phyloP scores from a whole-genome alignment of 768 basidiomycete genomes.

The Favolaschia claudopus region DNA sequence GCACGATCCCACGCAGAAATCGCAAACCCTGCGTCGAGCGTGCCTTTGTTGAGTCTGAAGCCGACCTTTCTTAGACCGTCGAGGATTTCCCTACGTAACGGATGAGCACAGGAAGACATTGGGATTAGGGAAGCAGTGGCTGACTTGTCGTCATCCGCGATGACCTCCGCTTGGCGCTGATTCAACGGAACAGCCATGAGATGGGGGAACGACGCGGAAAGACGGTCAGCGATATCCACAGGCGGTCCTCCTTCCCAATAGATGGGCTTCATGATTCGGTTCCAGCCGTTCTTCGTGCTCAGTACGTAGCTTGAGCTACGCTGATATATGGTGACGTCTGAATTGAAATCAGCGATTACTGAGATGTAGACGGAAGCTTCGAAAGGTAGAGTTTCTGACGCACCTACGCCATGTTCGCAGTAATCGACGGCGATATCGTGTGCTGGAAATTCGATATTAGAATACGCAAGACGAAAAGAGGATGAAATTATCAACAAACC shows the following conservation, averaged over 20 bases:
- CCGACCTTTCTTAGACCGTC: conserved; percentile 51
- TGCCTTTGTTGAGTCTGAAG: conserved; percentile 52
- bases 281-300: conserved; percentile 48
- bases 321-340: conserved; percentile 58
- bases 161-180: not conserved
- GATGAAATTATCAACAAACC: conserved; percentile 34
- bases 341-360: not conserved
- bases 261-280: conserved; percentile 4
- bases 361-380: not conserved
- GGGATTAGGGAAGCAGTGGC: conserved; percentile 7
- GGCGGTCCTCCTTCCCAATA: conserved; percentile 48
- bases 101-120: not conserved
- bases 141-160: conserved; percentile 46
- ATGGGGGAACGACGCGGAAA: conserved; percentile 44
- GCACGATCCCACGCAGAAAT: conserved; percentile 40
- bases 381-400: too few species aligned
- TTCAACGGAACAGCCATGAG: not conserved
- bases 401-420: conserved; percentile 43
- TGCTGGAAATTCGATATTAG: conserved; percentile 29
- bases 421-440: conserved; percentile 52
- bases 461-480: not conserved
- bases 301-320: conserved; percentile 62
- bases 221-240: conserved; percentile 42
- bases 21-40: conserved; percentile 46
- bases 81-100: conserved; percentile 37